These are phyloP conservation scores for Trichoderma gamsii DNA, from an alignment of 495 filamentous ascomycete genomes.

Conservation along the genomic window DNA sequence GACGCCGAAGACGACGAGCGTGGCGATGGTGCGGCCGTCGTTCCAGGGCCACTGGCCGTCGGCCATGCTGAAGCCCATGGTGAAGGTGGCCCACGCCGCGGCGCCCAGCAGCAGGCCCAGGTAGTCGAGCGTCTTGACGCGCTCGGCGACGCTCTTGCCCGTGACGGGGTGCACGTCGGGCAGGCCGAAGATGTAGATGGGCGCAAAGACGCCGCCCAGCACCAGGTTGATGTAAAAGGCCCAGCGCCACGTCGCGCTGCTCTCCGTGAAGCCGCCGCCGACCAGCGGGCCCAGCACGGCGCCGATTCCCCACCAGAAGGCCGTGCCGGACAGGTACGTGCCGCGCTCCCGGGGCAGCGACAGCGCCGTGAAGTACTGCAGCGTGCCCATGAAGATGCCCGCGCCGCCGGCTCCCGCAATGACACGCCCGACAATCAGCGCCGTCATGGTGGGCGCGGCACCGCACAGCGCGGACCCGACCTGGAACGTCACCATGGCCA, in stretches of 20 bases:
- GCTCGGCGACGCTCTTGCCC: slow-evolving; percentile 29
- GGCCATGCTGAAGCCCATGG: slow-evolving; percentile 52
- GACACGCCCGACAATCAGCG: slow-evolving; percentile 47
- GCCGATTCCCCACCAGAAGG: slow-evolving; percentile 46
- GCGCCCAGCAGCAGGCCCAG: slow-evolving; percentile 39
- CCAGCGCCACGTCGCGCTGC: slow-evolving; percentile 51
- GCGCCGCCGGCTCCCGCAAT: slow-evolving; percentile 35
- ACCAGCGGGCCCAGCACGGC: slow-evolving; percentile 54
- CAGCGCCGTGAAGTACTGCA: slow-evolving; percentile 39
- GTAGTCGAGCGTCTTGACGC: slow-evolving; percentile 39
- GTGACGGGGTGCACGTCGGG: slow-evolving; percentile 43
- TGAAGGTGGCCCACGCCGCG: slow-evolving; percentile 36
- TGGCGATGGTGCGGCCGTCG: slow-evolving; percentile 45
- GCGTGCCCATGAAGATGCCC: slow-evolving; percentile 44
- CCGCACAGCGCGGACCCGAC: slow-evolving; percentile 49
- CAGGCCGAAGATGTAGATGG: slow-evolving; percentile 52
- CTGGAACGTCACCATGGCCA: slow-evolving; percentile 44
- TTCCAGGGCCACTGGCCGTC: slow-evolving; percentile 50
- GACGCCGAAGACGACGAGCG: slow-evolving; percentile 47
- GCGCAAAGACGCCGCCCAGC: slow-evolving; percentile 48
- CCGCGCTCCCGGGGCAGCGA: slow-evolving; percentile 42
- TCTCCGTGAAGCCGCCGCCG: slow-evolving; percentile 55
- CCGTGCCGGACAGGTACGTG: slow-evolving; percentile 40
- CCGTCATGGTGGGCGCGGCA: slow-evolving; percentile 45
- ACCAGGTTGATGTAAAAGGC: slow-evolving; percentile 67